Base-by-base conservation (phyloP, 2,329 filamentous ascomycete species). In the Parastagonospora nodorum region DNA sequence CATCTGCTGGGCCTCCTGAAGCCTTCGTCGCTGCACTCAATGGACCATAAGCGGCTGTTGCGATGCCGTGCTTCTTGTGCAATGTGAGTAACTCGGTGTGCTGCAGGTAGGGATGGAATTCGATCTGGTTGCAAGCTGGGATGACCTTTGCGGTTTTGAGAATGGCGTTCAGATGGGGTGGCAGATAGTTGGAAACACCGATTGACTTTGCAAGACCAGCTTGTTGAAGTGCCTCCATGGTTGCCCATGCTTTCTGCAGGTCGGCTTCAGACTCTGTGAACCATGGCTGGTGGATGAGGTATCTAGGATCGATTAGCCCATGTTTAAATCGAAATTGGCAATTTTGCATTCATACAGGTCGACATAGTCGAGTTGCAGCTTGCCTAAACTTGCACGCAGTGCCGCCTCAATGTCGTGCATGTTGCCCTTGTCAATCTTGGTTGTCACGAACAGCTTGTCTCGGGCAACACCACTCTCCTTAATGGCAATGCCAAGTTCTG, bases 31-130 rank as follows among this genome's bases (percentile, higher is more conserved):
- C 73, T 0, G 84, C 80, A 1, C 78, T 74, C 24, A 80, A 64
- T 4, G 79, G 78, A 2, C 70, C 74, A 54, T 79, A 81, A 0
- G 78, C 79, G 4, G 71, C 63, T 2, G 78, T 80, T 0, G 78
- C 77, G 47, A 81, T 80, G 36, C 73, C 74, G 61, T 79, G 68
- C 50, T 75, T 60, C 63, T 76, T 78, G 69, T 80, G 75, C 71
- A 81, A 85, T 11, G 80, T 74, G 7, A 86, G 70, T 27, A 89
- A 73, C 14, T 81, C 76, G 2, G 75, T 74, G 66, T 84, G 86
- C 67, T 88, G 86, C 9, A 89, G 77, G 62, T 87, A 87, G 2
- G 86, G 85, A 68, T 89, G 85, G 44, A 84, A 84, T 68, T 89
- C 86, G 56, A 89, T 84, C 73, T 89, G 86, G 73, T 89, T 88